phyloP scores from a whole-genome alignment of 495 filamentous ascomycete genomes.

The Lentithecium fluviatile region DNA sequence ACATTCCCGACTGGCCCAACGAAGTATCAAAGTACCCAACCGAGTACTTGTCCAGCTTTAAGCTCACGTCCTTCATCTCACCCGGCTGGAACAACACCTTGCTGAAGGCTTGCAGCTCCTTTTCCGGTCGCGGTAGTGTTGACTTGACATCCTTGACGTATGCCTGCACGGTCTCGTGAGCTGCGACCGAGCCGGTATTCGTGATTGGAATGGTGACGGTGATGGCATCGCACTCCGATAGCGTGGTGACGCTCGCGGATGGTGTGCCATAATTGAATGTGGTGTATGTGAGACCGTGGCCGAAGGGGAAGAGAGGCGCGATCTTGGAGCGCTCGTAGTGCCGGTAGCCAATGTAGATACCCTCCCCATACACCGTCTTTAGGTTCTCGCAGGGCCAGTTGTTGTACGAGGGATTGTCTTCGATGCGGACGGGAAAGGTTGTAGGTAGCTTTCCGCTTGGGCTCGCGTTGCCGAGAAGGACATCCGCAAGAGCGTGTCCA shows the following conservation, averaged over 20 bases:
- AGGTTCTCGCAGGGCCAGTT: conserved; percentile 79
- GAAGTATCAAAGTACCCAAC: conserved; percentile 80
- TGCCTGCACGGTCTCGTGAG: conserved; percentile 67
- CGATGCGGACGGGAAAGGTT: conserved; percentile 62
- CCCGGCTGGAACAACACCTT: conserved; percentile 64
- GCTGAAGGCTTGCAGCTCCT: conserved; percentile 65
- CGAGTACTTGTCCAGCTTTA: conserved; percentile 65
- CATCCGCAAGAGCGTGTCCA: conserved; percentile 61
- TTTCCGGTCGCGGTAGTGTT: conserved; percentile 62
- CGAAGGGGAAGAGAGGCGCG: conserved; percentile 72
- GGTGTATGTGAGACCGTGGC: conserved; percentile 73
- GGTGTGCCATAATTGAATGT: conserved; percentile 62
- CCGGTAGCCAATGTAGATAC: conserved; percentile 78
- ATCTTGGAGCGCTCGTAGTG: conserved; percentile 74
- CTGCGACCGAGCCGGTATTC: conserved; percentile 56
- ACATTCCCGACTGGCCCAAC: conserved; percentile 50
- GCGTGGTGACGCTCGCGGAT: conserved; percentile 58
- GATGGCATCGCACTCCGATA: conserved; percentile 52
- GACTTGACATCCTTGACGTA: conserved; percentile 61
- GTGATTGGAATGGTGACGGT: conserved; percentile 58
- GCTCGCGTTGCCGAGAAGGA: conserved; percentile 57
- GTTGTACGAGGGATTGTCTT: conserved; percentile 73
- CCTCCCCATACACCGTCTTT: conserved; percentile 74
- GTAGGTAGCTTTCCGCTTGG: conserved; percentile 55
- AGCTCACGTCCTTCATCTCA: conserved; percentile 55